Evolutionary conservation across 495 filamentous ascomycete genomes (phyloP).

Genomic region (Hapsidospora chrysogenum): DNA sequence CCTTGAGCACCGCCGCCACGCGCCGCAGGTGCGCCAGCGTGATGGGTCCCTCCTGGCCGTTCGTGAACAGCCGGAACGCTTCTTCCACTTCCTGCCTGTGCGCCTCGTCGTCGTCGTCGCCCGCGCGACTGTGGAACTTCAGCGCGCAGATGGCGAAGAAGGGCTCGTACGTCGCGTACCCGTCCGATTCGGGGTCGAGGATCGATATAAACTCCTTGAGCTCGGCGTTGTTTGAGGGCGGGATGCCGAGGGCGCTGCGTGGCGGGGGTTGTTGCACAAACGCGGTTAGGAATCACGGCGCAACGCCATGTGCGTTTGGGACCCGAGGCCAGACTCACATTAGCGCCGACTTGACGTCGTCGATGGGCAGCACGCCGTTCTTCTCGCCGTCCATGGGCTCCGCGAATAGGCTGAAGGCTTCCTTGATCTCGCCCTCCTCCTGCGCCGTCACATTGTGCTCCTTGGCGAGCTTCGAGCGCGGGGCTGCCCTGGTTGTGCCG

Average conservation of each 20-base stretch:
- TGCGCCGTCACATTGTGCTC: constrained; percentile 68
- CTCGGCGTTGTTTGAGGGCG: constrained; percentile 43
- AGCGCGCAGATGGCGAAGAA: constrained; percentile 79
- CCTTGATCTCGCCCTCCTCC: constrained; percentile 78
- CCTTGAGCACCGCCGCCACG: constrained; percentile 67
- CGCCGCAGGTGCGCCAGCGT: constrained; percentile 58
- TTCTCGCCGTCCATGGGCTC: constrained; percentile 50
- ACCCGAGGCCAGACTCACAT: constrained; percentile 36
- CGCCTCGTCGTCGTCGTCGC: constrained; percentile 31
- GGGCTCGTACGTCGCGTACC: constrained; percentile 53
- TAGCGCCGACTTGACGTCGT: constrained; percentile 67
- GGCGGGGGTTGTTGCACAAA: neutral
- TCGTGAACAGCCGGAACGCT: constrained; percentile 58
- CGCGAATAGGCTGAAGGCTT: constrained; percentile 74
- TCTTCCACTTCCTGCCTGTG: constrained; percentile 52
- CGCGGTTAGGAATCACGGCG: too few relatives aligned
- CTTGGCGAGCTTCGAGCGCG: constrained; percentile 65
- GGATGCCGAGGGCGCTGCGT: constrained; percentile 54
- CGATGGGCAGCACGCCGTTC: constrained; percentile 55
- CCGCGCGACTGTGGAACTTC: constrained; percentile 41
- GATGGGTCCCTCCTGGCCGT: constrained; percentile 38
- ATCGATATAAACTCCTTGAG: constrained; percentile 58
- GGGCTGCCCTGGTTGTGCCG: constrained; percentile 9
- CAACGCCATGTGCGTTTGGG: neutral
- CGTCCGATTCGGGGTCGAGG: constrained; percentile 64